phyloP scores from a whole-genome alignment of 495 filamentous ascomycete species.

The Aspergillus incahuasiensis region DNA sequence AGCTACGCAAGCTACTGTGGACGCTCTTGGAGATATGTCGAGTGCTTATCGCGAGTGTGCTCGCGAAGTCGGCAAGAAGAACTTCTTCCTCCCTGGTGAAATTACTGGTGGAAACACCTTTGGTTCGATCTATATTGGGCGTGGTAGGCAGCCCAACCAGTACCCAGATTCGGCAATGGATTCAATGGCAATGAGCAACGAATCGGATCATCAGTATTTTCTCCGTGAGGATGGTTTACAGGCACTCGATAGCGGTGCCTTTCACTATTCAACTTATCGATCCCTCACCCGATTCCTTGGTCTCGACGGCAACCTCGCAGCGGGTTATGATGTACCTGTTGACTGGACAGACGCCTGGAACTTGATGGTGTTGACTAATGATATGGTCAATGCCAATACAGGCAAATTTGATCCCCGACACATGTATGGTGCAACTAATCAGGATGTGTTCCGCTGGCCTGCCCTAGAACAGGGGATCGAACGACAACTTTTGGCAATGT shows the following conservation, averaged over 20 bases:
- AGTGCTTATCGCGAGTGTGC: conserved; percentile 54
- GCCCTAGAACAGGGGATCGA: conserved; percentile 59
- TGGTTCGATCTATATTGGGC: conserved; percentile 62
- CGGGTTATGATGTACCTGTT: conserved; percentile 55
- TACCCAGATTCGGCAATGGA: conserved; percentile 42
- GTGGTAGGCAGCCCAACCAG: conserved; percentile 56
- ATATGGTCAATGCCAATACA: conserved; percentile 61
- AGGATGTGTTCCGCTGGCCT: conserved; percentile 75
- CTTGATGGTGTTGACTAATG: conserved; percentile 57
- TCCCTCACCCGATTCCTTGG: conserved; percentile 62
- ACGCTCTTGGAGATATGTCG: conserved; percentile 57
- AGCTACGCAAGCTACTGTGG: conserved; percentile 60
- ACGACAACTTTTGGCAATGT: conserved; percentile 56
- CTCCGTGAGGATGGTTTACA: conserved; percentile 52
- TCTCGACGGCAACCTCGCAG: conserved; percentile 57
- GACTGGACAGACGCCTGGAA: conserved; percentile 63
- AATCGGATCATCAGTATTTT: conserved; percentile 44
- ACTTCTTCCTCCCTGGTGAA: conserved; percentile 63
- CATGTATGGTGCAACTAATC: conserved; percentile 66
- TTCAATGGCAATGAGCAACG: conserved; percentile 43
- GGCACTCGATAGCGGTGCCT: conserved; percentile 62
- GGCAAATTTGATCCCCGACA: conserved; percentile 67
- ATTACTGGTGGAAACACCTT: conserved; percentile 61
- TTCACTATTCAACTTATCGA: conserved; percentile 70
- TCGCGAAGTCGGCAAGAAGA: conserved; percentile 49